These are phyloP conservation scores for Ensete glaucum DNA, from an alignment of 176 grass and related monocot species.

Conservation along the genomic window DNA sequence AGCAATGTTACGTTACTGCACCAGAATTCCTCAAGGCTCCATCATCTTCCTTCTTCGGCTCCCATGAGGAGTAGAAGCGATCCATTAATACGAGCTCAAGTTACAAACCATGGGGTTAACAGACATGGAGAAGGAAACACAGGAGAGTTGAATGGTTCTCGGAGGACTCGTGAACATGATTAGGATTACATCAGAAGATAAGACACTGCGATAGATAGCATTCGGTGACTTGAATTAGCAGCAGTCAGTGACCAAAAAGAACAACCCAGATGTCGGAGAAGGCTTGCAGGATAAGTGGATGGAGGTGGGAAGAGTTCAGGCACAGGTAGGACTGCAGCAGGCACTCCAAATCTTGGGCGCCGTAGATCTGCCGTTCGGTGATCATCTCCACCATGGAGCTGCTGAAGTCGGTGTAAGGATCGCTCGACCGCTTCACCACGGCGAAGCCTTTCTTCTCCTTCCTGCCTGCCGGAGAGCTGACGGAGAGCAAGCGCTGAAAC, in stretches of 20 bases:
- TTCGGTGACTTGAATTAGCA: too few species aligned
- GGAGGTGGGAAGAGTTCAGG: slow-evolving; percentile 67
- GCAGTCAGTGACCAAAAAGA: slow-evolving; percentile 45
- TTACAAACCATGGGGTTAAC: too few species aligned
- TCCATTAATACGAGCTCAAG: too few species aligned
- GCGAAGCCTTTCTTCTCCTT: slow-evolving; percentile 50
- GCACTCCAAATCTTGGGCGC: slow-evolving; percentile 59
- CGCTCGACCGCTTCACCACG: slow-evolving; percentile 71
- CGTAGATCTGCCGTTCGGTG: slow-evolving; percentile 57
- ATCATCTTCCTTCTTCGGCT: too few species aligned
- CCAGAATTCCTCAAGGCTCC: too few species aligned
- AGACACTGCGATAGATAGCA: neutral
- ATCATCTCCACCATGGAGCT: slow-evolving; percentile 99
- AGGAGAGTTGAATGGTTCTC: too few species aligned
- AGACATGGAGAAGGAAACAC: too few species aligned
- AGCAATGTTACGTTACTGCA: too few species aligned
- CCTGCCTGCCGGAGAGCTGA: neutral
- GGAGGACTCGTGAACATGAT: neutral
- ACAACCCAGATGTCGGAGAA: slow-evolving; percentile 95
- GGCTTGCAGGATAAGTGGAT: slow-evolving; percentile 82
- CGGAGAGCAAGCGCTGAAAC: slow-evolving; percentile 29
- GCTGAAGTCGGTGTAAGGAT: slow-evolving; percentile 82
- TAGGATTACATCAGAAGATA: neutral
- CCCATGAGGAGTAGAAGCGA: too few species aligned
- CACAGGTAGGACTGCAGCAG: slow-evolving; percentile 76